These are phyloP conservation scores for Parmelia sp. DNA, from an alignment of 495 filamentous ascomycete genomes.

Conservation along the genomic window DNA sequence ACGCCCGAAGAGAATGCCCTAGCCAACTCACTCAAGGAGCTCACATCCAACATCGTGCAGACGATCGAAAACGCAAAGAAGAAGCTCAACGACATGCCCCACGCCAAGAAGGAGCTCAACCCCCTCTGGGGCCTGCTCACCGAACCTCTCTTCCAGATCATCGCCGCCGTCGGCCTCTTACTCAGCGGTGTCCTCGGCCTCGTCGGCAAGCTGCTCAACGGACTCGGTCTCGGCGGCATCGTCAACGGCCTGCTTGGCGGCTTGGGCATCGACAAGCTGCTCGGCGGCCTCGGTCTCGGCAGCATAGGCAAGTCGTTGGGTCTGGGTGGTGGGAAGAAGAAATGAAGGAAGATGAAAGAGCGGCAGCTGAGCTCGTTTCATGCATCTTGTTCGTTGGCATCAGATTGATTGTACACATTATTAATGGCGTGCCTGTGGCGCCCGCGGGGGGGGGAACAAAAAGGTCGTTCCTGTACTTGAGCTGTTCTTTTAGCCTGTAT, in stretches of 20 bases:
- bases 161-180: slow-evolving; percentile 82
- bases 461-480: neutral
- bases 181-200: slow-evolving; percentile 76
- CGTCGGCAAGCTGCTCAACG: slow-evolving; percentile 72
- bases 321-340: slow-evolving; percentile 42
- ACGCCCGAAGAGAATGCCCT: slow-evolving; percentile 81
- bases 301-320: slow-evolving; percentile 50
- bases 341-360: slow-evolving; percentile 19
- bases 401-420: slow-evolving; percentile 1
- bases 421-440: neutral
- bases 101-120: slow-evolving; percentile 89
- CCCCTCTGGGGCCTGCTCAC: slow-evolving; percentile 77
- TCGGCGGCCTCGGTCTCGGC: slow-evolving; percentile 67
- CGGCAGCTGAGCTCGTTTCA: neutral
- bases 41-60: slow-evolving; percentile 54
- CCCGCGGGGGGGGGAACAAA: neutral
- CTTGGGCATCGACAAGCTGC: slow-evolving; percentile 70
- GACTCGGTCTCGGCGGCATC: slow-evolving; percentile 76
- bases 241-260: slow-evolving; percentile 74
- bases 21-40: slow-evolving; percentile 75
- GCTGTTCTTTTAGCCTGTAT: neutral
- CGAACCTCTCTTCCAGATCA: slow-evolving; percentile 85
- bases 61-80: slow-evolving; percentile 84
- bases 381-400: neutral
- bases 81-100: slow-evolving; percentile 83